phyloP scores from a whole-genome alignment of 805 yeast genomes.

The Starmera pachycereana region DNA sequence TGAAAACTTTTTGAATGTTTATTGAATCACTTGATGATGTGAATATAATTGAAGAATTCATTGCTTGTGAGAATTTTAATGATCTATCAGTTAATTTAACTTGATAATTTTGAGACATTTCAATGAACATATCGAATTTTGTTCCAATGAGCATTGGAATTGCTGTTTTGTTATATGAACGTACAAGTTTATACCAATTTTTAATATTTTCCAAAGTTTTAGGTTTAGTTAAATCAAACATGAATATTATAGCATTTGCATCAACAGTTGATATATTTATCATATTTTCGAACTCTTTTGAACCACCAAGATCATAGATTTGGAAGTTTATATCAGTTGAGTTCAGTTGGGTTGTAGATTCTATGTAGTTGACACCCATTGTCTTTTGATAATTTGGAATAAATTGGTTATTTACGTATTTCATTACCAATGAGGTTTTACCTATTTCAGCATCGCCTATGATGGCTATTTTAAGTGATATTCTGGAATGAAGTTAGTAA shows the following conservation, averaged over 20 bases:
- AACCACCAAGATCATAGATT: conserved; percentile 96
- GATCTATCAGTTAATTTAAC: conserved; percentile 76
- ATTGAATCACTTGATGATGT: conserved; percentile 89
- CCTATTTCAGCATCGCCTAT: conserved; percentile 96
- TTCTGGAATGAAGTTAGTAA: conserved; percentile 16
- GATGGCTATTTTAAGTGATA: conserved; percentile 78
- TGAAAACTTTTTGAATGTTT: conserved; percentile 88
- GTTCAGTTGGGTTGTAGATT: conserved; percentile 72
- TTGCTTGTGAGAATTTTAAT: conserved; percentile 74
- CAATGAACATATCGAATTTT: conserved; percentile 80
- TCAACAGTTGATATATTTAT: conserved; percentile 85
- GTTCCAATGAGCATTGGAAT: conserved; percentile 90
- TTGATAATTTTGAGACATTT: conserved; percentile 71
- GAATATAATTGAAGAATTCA: conserved; percentile 77
- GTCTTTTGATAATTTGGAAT: conserved; percentile 92
- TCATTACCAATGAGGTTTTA: conserved; percentile 92
- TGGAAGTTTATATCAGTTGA: conserved; percentile 84
- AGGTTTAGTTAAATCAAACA: conserved; percentile 84
- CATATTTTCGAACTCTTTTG: conserved; percentile 91
- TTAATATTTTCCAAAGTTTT: conserved; percentile 79
- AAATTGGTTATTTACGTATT: conserved; percentile 90
- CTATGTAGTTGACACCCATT: conserved; percentile 91
- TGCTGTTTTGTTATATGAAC: conserved; percentile 84
- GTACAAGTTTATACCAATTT: conserved; percentile 90
- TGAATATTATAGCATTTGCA: conserved; percentile 82